Conservation (phyloP, 805 yeast species). For the Yamadazyma insecticola region DNA sequence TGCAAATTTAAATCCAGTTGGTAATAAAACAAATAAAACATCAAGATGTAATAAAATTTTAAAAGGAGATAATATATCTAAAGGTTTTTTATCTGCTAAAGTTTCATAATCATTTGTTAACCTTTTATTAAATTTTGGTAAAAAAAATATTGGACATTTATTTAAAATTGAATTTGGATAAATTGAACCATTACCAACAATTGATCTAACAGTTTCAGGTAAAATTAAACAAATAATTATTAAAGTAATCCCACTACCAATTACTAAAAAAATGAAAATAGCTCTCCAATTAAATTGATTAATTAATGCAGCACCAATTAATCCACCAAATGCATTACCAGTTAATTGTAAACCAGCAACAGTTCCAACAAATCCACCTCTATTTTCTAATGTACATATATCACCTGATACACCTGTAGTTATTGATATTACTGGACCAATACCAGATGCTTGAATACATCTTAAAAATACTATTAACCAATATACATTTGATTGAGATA, state of each 20-base stretch:
- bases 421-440: slow-evolving; percentile 71
- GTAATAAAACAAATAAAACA: slow-evolving; percentile 46
- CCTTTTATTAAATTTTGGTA: slow-evolving; percentile 22
- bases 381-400: slow-evolving; percentile 54
- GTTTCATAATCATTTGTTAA: slow-evolving; percentile 25
- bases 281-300: slow-evolving; percentile 56
- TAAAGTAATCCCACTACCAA: slow-evolving; percentile 49
- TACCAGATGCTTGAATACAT: slow-evolving; percentile 73
- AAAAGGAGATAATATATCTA: slow-evolving; percentile 33
- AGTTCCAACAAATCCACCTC: slow-evolving; percentile 70
- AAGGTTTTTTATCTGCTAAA: slow-evolving; percentile 9
- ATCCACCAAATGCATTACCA: slow-evolving; percentile 77
- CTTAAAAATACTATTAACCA: slow-evolving; percentile 63
- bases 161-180: slow-evolving; percentile 42
- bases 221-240: slow-evolving; percentile 26
- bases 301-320: slow-evolving; percentile 51
- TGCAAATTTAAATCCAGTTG: slow-evolving; percentile 61
- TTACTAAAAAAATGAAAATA: slow-evolving; percentile 70
- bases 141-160: slow-evolving; percentile 41
- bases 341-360: slow-evolving; percentile 60
- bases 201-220: slow-evolving; percentile 71
- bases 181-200: slow-evolving; percentile 74
- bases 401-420: slow-evolving; percentile 73
- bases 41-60: slow-evolving; percentile 40
- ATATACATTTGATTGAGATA: slow-evolving; percentile 55